A percentile compares a stretch with the other conserved stretches of the same genome.
These are phyloP conservation scores for Lipomyces starkeyi DNA, from an alignment of 805 yeast genomes.

Conservation along the genomic window DNA sequence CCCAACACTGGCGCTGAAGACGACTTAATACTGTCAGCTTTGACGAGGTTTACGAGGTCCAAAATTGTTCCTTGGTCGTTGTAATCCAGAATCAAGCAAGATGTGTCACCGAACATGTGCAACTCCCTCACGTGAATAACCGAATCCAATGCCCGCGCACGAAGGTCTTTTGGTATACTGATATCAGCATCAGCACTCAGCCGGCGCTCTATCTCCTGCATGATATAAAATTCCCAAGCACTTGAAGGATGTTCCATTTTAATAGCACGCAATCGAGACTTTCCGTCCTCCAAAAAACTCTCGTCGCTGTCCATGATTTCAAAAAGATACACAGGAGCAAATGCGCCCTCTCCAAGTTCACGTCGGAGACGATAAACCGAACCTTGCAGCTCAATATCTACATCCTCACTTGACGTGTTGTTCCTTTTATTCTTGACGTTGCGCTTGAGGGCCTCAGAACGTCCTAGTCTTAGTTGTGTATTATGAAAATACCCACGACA, in stretches of 20 bases:
- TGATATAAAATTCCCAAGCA: constrained; percentile 81
- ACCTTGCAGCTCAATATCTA: constrained; percentile 40
- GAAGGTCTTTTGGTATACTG: constrained; percentile 18
- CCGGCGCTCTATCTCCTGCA: constrained; percentile 60
- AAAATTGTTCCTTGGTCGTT: constrained; percentile 73
- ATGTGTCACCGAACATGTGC: constrained; percentile 67
- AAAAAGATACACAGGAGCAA: constrained; percentile 74
- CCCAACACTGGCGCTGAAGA: constrained; percentile 35
- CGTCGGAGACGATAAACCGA: constrained; percentile 54
- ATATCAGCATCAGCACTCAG: constrained; percentile 37
- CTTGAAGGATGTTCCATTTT: constrained; percentile 74
- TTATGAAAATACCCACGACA: constrained; percentile 47
- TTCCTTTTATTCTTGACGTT: constrained; percentile 17
- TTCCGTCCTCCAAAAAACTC: constrained; percentile 37
- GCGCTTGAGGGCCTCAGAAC: constrained; percentile 12
- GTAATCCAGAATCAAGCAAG: constrained; percentile 69
- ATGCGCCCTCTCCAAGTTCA: constrained; percentile 81
- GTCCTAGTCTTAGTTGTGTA: constrained; percentile 40
- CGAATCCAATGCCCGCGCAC: constrained; percentile 45
- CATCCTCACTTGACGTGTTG: constrained; percentile 7
- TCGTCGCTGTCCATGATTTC: constrained; percentile 50
- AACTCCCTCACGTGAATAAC: constrained; percentile 59
- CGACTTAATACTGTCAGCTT: constrained; percentile 39
- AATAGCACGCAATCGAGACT: constrained; percentile 66
- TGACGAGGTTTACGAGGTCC: constrained; percentile 65